Conservation (phyloP, 306 rosid species). For the Pterocarpus santalinus region DNA sequence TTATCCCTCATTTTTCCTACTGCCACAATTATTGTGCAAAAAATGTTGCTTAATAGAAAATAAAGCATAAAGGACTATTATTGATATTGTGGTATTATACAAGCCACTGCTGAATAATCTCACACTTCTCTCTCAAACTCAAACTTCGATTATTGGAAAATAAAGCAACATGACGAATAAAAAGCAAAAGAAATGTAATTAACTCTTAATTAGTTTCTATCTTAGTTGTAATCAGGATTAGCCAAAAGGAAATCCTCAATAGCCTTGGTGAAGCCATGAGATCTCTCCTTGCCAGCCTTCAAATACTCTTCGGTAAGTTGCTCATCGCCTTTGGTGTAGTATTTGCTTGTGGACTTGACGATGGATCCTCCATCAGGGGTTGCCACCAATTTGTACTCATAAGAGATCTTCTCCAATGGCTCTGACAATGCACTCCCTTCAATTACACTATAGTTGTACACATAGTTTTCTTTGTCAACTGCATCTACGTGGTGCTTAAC, state of each 20-base stretch:
- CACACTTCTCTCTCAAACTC: not conserved
- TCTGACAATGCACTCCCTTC: slow-evolving; percentile 57
- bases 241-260: slow-evolving; percentile 55
- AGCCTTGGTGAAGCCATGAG: slow-evolving; percentile 53
- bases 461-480: slow-evolving; percentile 49
- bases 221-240: slow-evolving; percentile 56
- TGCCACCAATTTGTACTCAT: slow-evolving; percentile 49
- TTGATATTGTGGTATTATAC: not conserved
- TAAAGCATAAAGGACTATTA: too few relatives aligned
- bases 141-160: not conserved
- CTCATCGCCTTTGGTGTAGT: slow-evolving; percentile 51
- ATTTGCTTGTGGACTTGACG: slow-evolving; percentile 50
- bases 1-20: too few relatives aligned
- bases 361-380: slow-evolving; percentile 53
- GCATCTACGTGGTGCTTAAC: slow-evolving; percentile 57
- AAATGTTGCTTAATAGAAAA: too few relatives aligned
- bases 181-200: not conserved
- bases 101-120: not conserved
- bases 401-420: slow-evolving; percentile 51
- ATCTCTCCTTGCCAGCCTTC: slow-evolving; percentile 58
- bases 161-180: slow-evolving; percentile 10
- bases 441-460: slow-evolving; percentile 50
- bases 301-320: slow-evolving; percentile 45
- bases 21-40: too few relatives aligned
- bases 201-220: not conserved